Evolutionary conservation across 331 rosid species (phyloP).

Genomic region (Rosa hybrid): DNA sequence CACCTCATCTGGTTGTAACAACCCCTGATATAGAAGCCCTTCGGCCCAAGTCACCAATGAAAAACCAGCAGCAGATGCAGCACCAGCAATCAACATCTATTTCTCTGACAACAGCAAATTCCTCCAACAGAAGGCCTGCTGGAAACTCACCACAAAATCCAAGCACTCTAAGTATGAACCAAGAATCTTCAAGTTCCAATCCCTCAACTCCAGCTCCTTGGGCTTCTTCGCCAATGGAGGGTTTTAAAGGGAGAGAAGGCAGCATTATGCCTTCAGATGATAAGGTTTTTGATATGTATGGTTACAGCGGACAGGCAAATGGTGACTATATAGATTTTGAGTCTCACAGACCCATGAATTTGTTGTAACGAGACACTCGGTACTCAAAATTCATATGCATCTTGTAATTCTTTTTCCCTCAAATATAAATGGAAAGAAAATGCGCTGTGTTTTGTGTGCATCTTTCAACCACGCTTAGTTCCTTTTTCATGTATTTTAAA

Average conservation of each 20-base stretch:
- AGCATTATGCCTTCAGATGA: slow-evolving; percentile 65
- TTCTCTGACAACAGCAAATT: slow-evolving; percentile 52
- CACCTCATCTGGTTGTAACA: slow-evolving; percentile 93
- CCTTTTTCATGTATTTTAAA: not conserved
- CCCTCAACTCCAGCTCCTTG: slow-evolving; percentile 75
- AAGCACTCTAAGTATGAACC: slow-evolving; percentile 39
- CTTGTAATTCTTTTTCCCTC: slow-evolving; percentile 23
- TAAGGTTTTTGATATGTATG: slow-evolving; percentile 68
- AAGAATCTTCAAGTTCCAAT: slow-evolving; percentile 68
- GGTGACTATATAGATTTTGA: slow-evolving; percentile 68
- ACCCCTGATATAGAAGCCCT: slow-evolving; percentile 94
- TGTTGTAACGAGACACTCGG: slow-evolving; percentile 45
- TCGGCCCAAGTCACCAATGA: slow-evolving; percentile 97
- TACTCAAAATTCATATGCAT: slow-evolving; percentile 11
- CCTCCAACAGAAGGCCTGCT: slow-evolving; percentile 66
- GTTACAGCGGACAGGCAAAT: slow-evolving; percentile 56
- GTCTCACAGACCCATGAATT: slow-evolving; percentile 78
- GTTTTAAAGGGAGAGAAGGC: slow-evolving; percentile 83
- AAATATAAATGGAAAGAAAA: slow-evolving; percentile 9
- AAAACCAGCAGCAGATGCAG: slow-evolving; percentile 95
- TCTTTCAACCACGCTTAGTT: not conserved
- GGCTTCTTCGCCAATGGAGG: slow-evolving; percentile 69
- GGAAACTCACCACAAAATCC: slow-evolving; percentile 79
- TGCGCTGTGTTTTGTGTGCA: not conserved
- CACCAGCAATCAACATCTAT: slow-evolving; percentile 76